Percentiles rank a stretch among this genome's conserved stretches.
These are phyloP conservation scores for Pythium guiyangense DNA, from an alignment of 352 stramenopile species.

Conservation along the genomic window DNA sequence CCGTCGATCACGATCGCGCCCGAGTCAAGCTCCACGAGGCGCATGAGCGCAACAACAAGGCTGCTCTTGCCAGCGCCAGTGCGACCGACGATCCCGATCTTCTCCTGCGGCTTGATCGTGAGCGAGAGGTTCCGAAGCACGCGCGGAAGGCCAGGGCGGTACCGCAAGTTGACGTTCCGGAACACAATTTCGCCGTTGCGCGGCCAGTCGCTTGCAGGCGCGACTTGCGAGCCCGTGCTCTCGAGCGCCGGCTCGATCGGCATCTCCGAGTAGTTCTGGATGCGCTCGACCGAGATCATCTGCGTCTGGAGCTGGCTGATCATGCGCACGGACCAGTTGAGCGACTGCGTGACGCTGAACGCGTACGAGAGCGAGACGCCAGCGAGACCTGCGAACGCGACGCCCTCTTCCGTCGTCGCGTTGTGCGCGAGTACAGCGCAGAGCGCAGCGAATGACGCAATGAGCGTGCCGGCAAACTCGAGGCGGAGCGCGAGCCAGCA, in stretches of 20 bases:
- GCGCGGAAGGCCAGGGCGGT: constrained; percentile 49
- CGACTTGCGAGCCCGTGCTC: constrained; percentile 75
- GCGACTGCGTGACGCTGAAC: constrained; percentile 73
- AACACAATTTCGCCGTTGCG: constrained; percentile 64
- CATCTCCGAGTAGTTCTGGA: constrained; percentile 67
- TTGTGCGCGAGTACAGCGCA: constrained; percentile 50
- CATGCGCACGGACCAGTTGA: constrained; percentile 75
- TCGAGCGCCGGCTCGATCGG: constrained; percentile 72
- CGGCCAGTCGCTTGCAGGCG: constrained; percentile 68
- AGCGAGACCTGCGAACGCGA: constrained; percentile 49
- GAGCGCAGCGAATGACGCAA: constrained; percentile 54
- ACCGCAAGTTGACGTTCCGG: constrained; percentile 77
- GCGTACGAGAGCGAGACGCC: constrained; percentile 76
- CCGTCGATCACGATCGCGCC: constrained; percentile 50
- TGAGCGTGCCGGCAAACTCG: constrained; percentile 63
- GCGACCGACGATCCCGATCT: constrained; percentile 59
- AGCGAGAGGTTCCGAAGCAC: constrained; percentile 55
- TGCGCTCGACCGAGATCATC: constrained; percentile 75
- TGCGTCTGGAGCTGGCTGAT: constrained; percentile 73
- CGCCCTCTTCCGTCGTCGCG: constrained; percentile 27
- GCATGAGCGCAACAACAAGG: constrained; percentile 79
- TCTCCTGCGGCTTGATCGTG: constrained; percentile 57
- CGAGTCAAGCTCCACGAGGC: constrained; percentile 74
- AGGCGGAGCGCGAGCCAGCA: constrained; percentile 75
- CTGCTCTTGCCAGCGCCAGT: constrained; percentile 79